phyloP scores from a whole-genome alignment of 2,329 filamentous ascomycete species.

The Tolypocladium ophioglossoides region DNA sequence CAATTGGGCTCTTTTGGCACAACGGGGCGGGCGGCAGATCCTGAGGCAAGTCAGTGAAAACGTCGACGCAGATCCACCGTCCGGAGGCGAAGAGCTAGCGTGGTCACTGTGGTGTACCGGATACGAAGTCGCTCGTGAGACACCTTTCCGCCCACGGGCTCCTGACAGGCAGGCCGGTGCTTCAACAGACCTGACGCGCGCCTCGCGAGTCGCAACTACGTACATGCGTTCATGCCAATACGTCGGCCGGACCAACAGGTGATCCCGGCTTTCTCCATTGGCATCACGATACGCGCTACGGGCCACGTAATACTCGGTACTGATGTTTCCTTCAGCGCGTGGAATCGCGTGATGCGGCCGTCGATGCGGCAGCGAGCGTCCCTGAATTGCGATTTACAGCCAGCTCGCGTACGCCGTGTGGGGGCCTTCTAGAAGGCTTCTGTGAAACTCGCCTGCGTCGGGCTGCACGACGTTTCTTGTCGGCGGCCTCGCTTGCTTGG shows the following conservation, averaged over 20 bases:
- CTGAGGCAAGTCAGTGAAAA: too few relatives aligned
- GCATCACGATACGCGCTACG: neutral
- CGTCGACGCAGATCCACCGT: neutral
- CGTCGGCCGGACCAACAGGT: neutral
- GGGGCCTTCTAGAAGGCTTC: neutral
- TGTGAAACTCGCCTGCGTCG: neutral
- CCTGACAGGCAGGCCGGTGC: neutral
- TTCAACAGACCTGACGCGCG: neutral
- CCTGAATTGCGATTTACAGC: too few relatives aligned
- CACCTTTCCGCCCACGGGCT: neutral
- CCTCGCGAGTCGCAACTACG: neutral
- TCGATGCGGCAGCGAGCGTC: neutral
- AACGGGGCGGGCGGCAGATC: too few relatives aligned
- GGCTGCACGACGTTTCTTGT: neutral
- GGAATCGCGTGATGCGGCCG: neutral
- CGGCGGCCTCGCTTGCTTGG: too few relatives aligned
- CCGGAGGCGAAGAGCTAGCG: neutral
- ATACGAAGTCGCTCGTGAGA: neutral
- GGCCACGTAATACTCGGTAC: neutral
- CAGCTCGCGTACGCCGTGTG: neutral
- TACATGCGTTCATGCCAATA: too few relatives aligned
- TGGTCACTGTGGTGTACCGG: neutral
- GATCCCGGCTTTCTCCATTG: neutral
- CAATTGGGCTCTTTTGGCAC: neutral
- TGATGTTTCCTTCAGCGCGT: neutral